Base-by-base conservation (phyloP, 2,329 filamentous ascomycete genomes). In the Blastomyces parvus region DNA sequence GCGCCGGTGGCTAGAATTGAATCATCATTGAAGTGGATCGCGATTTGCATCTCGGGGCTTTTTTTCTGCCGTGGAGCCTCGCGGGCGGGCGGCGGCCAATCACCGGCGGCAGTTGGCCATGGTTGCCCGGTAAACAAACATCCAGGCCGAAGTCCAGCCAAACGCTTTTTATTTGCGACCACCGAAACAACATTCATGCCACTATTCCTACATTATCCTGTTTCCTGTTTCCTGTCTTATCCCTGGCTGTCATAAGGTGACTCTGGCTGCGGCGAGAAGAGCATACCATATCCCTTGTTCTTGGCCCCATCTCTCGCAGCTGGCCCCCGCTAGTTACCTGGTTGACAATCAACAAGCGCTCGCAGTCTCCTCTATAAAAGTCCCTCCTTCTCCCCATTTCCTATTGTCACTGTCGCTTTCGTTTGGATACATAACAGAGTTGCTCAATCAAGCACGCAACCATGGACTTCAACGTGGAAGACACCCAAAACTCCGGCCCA, bases 401-500 rank as follows among this genome's bases (percentile, higher is more conserved):
- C 22, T 40, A 7, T 22, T 38, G 4, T 48, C 50, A 55, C 33
- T 22, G 46, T 61, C 59, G 6, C 19, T 61, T 27, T 58, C n/a
- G 55, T 42, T 27, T 40, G 9, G 2, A 40, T 33, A 48, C 13
- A 52, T 19, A 44, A 40, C 30, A 13, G 13, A 52, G 25, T 5
- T 17, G 27, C 57, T 59, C 19, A 19, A 44, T 9, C 40, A 33
- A 33, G 17, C 44, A 25, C 53, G 48, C 44, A 52, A 67, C 59
- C 64, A 84, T 85, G 81, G 80, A 84, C 66, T 84, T 80, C 73
- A 75, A 73, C 55, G 80, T 81, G 75, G 84, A 85, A 69, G 82
- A 89, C 70, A 83, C 79, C 62, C 88, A 91, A 75, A 90, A 88
- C 77, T 80, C 87, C 62, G 84, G 84, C 30, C 85, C 86, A 38